phyloP scores from a whole-genome alignment of 495 filamentous ascomycete genomes.

The Halenospora varia region DNA sequence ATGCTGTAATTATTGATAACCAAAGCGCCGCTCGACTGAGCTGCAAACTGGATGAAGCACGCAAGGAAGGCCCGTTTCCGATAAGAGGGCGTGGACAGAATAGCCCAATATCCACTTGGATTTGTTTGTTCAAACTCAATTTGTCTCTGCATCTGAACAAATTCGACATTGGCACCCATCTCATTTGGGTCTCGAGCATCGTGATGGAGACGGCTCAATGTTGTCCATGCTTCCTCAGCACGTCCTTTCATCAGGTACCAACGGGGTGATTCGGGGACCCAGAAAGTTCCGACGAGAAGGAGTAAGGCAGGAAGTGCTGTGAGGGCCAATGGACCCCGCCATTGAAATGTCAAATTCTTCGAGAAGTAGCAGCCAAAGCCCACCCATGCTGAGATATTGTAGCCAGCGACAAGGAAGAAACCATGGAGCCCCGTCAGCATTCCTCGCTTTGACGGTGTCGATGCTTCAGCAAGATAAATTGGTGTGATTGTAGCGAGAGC shows the following conservation, averaged over 20 bases:
- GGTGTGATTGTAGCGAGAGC: constrained; percentile 42
- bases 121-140: constrained; percentile 20
- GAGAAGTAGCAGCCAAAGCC: constrained; percentile 2
- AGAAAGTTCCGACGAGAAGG: constrained; percentile 28
- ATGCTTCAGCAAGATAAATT: constrained; percentile 36
- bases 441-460: constrained; percentile 33
- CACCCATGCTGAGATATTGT: constrained; percentile 1
- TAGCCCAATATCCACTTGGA: constrained; percentile 25
- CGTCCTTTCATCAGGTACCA: constrained; percentile 28
- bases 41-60: constrained; percentile 28
- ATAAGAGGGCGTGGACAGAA: constrained; percentile 39
- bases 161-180: constrained; percentile 19
- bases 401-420: constrained; percentile 9
- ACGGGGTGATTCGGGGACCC: constrained; percentile 27
- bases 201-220: constrained; percentile 21
- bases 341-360: not conserved
- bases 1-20: constrained; percentile 43
- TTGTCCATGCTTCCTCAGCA: constrained; percentile 25
- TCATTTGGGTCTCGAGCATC: constrained; percentile 21
- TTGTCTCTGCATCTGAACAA: constrained; percentile 28
- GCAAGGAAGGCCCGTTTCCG: constrained; percentile 39
- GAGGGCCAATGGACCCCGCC: constrained; percentile 33
- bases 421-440: constrained; percentile 30
- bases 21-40: constrained; percentile 4
- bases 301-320: constrained; percentile 37